Base-by-base conservation (phyloP, 495 filamentous ascomycete species). In the Hyphodiscus hymeniophilus region DNA sequence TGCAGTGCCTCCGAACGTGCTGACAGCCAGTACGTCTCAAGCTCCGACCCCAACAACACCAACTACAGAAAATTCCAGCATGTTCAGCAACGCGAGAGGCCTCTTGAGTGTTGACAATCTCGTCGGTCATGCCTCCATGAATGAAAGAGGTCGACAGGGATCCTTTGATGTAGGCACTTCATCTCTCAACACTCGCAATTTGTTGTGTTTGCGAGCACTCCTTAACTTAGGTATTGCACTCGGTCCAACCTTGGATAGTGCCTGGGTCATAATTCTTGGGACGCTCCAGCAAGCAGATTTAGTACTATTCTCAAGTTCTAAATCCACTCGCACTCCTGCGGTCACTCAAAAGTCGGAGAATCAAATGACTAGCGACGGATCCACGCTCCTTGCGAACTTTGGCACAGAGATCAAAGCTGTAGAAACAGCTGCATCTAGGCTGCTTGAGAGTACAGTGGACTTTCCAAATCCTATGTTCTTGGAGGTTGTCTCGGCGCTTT, bases 191-290 rank as follows among this genome's bases (percentile, higher is more conserved):
- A 90, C 87, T 11, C 77, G 92, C 10, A 96, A 98, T 60, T 71
- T 98, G 1, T 66, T 96, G 7, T 96, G 91, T 56, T 68, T 98
- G 22, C 73, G 92, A 56, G 92, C 92, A 42, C 72, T 97, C 12
- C 70, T 98, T 3, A 96, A 98, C 54, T 67, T 98, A 11, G 92
- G 94, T 2, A 98, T 97, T 60, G 94, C 92, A 32, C 68, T 98
- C 6, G 92, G 92, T 0, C 88, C 92, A 5, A 91, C 87, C 3
- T 69, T 98, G 15, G 83, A 84, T 24, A 71, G 73, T 15, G 85
- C 90, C 20, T 97, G 91, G 88, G 79, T 79, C 1, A 96, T 98
- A 45, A 67, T 97, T 16, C 69, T 97, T 2, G 90, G 95, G 52
- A 94, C 89, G 0, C 69, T 97, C 4, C 86, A 94, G 55, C 85